Percentiles rank a stretch among this genome's conserved stretches.
phyloP scores from a whole-genome alignment of 306 rosid species.

The Fagus sylvatica region DNA sequence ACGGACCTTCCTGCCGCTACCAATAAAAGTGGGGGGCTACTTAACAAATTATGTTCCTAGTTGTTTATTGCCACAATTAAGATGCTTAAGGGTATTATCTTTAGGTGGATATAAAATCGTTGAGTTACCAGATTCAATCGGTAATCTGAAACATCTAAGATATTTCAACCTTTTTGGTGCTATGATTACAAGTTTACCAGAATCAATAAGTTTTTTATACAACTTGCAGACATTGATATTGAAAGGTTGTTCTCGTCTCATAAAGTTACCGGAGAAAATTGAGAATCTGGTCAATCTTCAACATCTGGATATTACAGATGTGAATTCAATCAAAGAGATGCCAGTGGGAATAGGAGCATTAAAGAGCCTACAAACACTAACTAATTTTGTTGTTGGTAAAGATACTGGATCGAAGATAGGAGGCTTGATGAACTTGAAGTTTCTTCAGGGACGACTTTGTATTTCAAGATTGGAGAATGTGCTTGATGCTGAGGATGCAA shows the following conservation, averaged over 20 bases:
- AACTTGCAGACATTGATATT: conserved; percentile 1
- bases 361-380: background rate
- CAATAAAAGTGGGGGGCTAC: conserved; percentile 25
- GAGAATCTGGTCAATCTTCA: too few species aligned
- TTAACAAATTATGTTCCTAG: background rate
- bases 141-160: conserved; percentile 5
- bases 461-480: conserved; percentile 4
- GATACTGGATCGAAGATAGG: too few species aligned
- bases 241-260: background rate
- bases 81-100: background rate
- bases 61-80: background rate
- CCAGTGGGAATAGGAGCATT: background rate
- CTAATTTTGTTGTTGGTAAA: too few species aligned
- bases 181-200: background rate
- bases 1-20: conserved; percentile 56
- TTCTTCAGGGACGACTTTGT: background rate
- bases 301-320: too few species aligned
- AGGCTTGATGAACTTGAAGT: background rate
- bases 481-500: background rate
- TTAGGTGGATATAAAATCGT: background rate
- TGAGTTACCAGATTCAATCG: background rate
- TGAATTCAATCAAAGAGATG: too few species aligned
- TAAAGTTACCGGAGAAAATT: background rate
- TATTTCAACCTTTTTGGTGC: background rate
- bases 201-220: background rate